phyloP scores from a whole-genome alignment of 352 stramenopile species.

The Thraustochytrium striatum region DNA sequence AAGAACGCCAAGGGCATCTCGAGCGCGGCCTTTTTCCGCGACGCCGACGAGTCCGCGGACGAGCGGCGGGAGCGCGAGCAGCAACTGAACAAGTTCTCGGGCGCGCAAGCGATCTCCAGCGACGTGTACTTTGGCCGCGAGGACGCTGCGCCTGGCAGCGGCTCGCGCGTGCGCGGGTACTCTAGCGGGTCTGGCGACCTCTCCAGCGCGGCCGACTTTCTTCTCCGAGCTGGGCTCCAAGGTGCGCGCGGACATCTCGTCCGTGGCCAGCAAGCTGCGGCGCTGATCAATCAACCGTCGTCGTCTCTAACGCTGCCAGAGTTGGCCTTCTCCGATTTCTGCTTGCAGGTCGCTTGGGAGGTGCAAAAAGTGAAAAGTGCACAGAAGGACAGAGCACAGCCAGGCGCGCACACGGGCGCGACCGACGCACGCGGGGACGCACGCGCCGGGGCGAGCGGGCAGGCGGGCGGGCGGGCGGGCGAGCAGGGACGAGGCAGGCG shows the following conservation, averaged over 20 bases:
- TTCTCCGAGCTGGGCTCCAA: conserved; percentile 34
- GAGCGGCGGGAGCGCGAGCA: conserved; percentile 17
- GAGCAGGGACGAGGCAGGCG: no score
- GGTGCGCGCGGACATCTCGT: conserved; percentile 18
- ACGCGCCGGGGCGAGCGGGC: no score
- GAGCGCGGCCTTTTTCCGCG: conserved; percentile 15
- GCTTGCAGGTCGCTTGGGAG: no score
- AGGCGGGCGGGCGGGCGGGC: no score
- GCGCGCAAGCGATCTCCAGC: conserved; percentile 2
- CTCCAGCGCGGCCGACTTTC: conserved; percentile 20
- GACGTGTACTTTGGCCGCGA: conserved; percentile 41
- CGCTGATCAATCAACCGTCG: no score
- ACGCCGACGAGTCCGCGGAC: conserved; percentile 14
- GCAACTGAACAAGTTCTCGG: conserved; percentile 28
- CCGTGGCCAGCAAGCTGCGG: neutral
- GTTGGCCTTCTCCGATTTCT: no score
- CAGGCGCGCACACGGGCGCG: no score
- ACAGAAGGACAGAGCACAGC: no score
- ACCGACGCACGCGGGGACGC: no score
- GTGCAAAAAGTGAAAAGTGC: no score
- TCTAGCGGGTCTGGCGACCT: conserved; percentile 1
- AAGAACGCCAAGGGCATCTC: conserved; percentile 47
- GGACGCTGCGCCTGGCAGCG: neutral
- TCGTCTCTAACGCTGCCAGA: no score
- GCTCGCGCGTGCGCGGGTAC: neutral